These are phyloP conservation scores for Actinomortierella wolfii DNA, from an alignment of 371 early-diverging fungal genomes.

Conservation along the genomic window DNA sequence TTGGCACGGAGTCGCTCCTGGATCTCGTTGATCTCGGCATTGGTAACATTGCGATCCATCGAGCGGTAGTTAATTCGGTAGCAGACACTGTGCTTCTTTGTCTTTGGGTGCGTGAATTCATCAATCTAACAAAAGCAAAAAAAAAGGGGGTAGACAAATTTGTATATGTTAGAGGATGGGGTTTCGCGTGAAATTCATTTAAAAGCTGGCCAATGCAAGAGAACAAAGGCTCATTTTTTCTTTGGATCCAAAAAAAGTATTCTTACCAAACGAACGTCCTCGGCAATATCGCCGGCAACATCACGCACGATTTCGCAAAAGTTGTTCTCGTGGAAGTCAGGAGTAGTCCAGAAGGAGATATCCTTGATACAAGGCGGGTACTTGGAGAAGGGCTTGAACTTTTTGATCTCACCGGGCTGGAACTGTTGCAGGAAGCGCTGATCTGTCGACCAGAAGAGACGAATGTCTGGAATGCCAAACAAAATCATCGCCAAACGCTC, in stretches of 20 bases:
- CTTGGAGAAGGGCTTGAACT: conserved; percentile 84
- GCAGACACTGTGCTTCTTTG: conserved; percentile 79
- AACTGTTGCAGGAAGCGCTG: conserved; percentile 91
- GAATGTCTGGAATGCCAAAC: conserved; percentile 95
- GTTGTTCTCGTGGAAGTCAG: conserved; percentile 87
- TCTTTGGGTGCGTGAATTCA: conserved; percentile 86
- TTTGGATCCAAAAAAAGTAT: neutral
- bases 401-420: conserved; percentile 59
- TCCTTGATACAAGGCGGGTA: conserved; percentile 92
- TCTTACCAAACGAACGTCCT: conserved; percentile 82
- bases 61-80: conserved; percentile 94
- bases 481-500: conserved; percentile 97
- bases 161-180: neutral
- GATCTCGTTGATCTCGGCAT: conserved; percentile 91
- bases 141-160: neutral
- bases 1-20: conserved; percentile 79
- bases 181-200: too few relatives aligned
- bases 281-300: conserved; percentile 91
- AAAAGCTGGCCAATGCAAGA: too few relatives aligned
- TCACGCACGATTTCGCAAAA: conserved; percentile 93
- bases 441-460: conserved; percentile 95
- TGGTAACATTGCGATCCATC: conserved; percentile 91
- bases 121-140: conserved; percentile 68
- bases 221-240: too few relatives aligned
- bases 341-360: conserved; percentile 87